Evolutionary conservation across 352 stramenopile species (phyloP), one percentile per base, ranked within the genome.

Genomic region (Plasmopara viticola): DNA sequence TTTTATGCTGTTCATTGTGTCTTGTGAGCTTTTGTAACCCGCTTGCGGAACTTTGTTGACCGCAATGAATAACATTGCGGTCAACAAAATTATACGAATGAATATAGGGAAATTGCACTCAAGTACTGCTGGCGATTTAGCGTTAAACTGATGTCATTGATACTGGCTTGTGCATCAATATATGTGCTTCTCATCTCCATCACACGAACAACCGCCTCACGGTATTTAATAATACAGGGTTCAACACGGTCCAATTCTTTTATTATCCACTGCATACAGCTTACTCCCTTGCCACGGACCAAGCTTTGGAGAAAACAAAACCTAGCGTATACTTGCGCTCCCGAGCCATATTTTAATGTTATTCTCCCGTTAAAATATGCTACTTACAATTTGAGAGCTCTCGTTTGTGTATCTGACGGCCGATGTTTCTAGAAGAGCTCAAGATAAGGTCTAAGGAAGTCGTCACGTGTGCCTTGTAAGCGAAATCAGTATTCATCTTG

Each of bases 131-230:
- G 60, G 30, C 79, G 72, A 30, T 74, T 54, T 34, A 90, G 54
- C 3, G 68, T 71, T n/a, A 86, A 69, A 17, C 58, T 74, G 37
- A 94, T 87, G 37, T 87, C 66, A 48, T 94, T 80, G 10, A 94
- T 71, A n/a, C 34, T 70, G 6, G 80, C 78, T 40, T 74, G 72
- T 2, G 76, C 80, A 42, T 90, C 78, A 49, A 94, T 83, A 56
- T 90, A 94, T n/a, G 83, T 94, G 64, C 74, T 90, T 44, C 91
- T 94, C 50, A 91, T 80, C 38, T 90, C 72, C 63, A 94, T 85
- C 18, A 92, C 72, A 35, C 89, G 77, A 18, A 94, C 76, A 20
- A 91, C 84, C 0, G 80, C 80, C 28, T 87, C 80, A 10, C 80
- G 77, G 50, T 90, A 94, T 42, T 79, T 84, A 49, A 70, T 44